phyloP scores from a whole-genome alignment of 2,329 filamentous ascomycete genomes.

The Paramyrothecium roridum region DNA sequence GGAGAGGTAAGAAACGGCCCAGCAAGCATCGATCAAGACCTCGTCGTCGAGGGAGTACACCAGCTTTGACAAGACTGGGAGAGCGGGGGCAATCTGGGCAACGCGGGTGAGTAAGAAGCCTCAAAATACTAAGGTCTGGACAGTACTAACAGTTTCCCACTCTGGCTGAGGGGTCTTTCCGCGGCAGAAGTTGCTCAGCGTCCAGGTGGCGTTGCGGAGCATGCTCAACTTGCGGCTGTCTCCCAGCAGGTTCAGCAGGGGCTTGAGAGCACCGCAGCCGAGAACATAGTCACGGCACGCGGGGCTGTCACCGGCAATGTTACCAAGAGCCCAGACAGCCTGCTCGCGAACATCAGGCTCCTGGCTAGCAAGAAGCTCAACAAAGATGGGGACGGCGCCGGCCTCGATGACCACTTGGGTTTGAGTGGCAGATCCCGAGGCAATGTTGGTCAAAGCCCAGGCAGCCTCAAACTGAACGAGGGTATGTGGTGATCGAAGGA shows the following conservation, averaged over 20 bases:
- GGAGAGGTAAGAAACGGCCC: conserved; percentile 98
- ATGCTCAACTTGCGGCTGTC: conserved; percentile 99
- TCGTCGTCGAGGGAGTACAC: conserved; percentile 98
- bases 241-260: conserved; percentile 82
- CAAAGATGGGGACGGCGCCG: conserved; percentile 96
- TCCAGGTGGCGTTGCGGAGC: conserved; percentile 98
- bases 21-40: conserved; percentile 97
- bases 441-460: conserved; percentile 99
- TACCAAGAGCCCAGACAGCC: conserved; percentile 96
- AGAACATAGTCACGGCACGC: conserved; percentile 97
- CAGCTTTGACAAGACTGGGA: conserved; percentile 93
- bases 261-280: conserved; percentile 84
- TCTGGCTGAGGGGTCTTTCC: conserved; percentile 99
- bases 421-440: conserved; percentile 92
- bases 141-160: conserved; percentile 79
- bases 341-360: conserved; percentile 98
- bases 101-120: conserved; percentile 4
- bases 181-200: conserved; percentile 98
- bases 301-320: conserved; percentile 98
- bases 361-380: conserved; percentile 90
- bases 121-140: not conserved
- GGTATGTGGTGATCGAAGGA: conserved; percentile 94
- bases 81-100: conserved; percentile 81
- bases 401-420: conserved; percentile 99
- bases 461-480: conserved; percentile 98